Conservation (phyloP, 1,284 basidiomycete species). For the Ceratobasidium sp. region DNA sequence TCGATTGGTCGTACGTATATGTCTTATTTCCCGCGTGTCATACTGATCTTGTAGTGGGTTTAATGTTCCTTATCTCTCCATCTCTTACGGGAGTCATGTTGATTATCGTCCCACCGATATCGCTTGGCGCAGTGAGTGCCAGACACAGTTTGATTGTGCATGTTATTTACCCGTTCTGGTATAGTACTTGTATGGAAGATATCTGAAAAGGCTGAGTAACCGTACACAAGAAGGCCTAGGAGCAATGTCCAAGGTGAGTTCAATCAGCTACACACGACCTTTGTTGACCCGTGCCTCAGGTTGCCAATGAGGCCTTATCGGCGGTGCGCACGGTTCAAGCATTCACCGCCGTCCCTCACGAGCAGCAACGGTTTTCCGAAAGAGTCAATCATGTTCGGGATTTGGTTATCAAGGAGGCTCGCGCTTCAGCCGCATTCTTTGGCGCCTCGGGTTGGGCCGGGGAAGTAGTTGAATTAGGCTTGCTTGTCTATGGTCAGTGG, state of each 20-base stretch:
- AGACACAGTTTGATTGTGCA: neutral
- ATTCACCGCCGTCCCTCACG: conserved; percentile 83
- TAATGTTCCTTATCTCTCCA: conserved; percentile 96
- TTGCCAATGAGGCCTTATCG: conserved; percentile 92
- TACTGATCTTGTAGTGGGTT: conserved; percentile 73
- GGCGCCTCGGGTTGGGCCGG: conserved; percentile 95
- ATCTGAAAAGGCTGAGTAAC: conserved; percentile 91
- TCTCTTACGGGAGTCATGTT: conserved; percentile 94
- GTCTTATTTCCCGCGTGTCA: neutral
- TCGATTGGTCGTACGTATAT: conserved; percentile 81
- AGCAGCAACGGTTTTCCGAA: conserved; percentile 76
- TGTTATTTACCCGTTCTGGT: too few relatives aligned
- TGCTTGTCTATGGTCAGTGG: conserved; percentile 88
- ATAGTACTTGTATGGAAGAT: conserved; percentile 94
- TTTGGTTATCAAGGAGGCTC: conserved; percentile 88
- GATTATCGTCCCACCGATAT: conserved; percentile 93
- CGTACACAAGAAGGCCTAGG: conserved; percentile 94
- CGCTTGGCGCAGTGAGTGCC: conserved; percentile 87
- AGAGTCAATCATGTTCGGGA: conserved; percentile 78
- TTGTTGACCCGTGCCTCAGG: too few relatives aligned
- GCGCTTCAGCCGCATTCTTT: conserved; percentile 93
- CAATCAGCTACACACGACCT: too few relatives aligned
- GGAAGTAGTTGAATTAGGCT: conserved; percentile 89
- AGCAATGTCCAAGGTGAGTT: conserved; percentile 87
- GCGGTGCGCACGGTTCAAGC: conserved; percentile 94